phyloP scores from a whole-genome alignment of 371 early-diverging fungal species.

The Choanephora cucurbitarum region DNA sequence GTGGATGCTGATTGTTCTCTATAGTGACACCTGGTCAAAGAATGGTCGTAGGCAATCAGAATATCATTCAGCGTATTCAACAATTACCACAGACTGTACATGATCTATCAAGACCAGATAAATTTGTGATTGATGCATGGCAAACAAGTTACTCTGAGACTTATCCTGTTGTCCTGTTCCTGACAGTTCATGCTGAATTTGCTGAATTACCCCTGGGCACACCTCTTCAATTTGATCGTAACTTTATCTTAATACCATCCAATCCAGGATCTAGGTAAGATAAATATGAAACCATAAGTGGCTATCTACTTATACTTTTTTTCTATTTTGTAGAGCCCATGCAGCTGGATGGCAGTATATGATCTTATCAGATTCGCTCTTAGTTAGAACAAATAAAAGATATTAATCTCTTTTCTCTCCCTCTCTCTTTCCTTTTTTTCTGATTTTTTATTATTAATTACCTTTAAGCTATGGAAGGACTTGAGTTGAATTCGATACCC shows the following conservation, averaged over 20 bases:
- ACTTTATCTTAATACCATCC: slow-evolving; percentile 58
- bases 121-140: slow-evolving; percentile 59
- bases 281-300: neutral
- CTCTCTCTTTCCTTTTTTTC: neutral
- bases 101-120: slow-evolving; percentile 40
- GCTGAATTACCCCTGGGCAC: slow-evolving; percentile 39
- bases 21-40: slow-evolving; percentile 12
- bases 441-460: neutral
- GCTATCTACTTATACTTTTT: neutral
- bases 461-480: slow-evolving; percentile 35
- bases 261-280: slow-evolving; percentile 50
- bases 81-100: slow-evolving; percentile 55
- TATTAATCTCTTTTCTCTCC: neutral
- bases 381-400: slow-evolving; percentile 23
- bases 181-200: slow-evolving; percentile 60
- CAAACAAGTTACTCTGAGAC: slow-evolving; percentile 40
- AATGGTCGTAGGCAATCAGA: slow-evolving; percentile 19
- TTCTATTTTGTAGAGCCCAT: slow-evolving; percentile 54
- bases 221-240: slow-evolving; percentile 53
- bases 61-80: slow-evolving; percentile 41
- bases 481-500: slow-evolving; percentile 36
- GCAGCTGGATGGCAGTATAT: slow-evolving; percentile 53
- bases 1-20: neutral
- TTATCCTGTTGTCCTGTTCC: slow-evolving; percentile 40
- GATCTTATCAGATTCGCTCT: slow-evolving; percentile 54